phyloP scores from a whole-genome alignment of 768 basidiomycete genomes.

The Russula griseocarnosa region DNA sequence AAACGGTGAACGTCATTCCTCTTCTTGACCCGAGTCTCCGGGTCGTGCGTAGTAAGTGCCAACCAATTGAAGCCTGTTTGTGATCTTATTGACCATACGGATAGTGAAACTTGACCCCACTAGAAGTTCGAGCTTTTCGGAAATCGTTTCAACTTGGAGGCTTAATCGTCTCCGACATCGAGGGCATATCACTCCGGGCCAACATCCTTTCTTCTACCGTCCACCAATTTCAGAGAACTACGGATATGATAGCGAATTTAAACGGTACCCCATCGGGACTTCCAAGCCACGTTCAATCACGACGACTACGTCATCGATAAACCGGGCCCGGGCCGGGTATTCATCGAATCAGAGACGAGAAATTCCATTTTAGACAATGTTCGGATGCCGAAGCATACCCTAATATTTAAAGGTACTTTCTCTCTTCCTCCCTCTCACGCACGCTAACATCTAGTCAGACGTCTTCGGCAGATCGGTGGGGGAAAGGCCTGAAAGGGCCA shows the following conservation, averaged over 20 bases:
- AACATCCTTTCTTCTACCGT: neutral
- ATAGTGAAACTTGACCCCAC: neutral
- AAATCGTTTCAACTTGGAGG: neutral
- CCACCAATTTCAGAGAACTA: neutral
- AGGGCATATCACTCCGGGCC: neutral
- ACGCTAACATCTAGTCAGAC: neutral
- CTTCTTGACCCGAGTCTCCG: neutral
- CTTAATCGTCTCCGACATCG: neutral
- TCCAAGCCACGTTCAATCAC: neutral
- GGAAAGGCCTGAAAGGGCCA: neutral
- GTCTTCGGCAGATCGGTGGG: neutral
- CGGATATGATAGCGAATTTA: neutral
- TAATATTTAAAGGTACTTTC: neutral
- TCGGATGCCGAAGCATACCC: neutral
- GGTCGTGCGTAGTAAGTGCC: neutral
- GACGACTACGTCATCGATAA: neutral
- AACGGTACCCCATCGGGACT: neutral
- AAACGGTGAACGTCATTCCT: neutral
- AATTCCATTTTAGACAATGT: neutral
- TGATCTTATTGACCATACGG: neutral
- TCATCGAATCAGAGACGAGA: neutral
- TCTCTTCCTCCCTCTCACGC: neutral
- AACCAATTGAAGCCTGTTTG: neutral
- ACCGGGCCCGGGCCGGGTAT: neutral
- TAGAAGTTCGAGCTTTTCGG: neutral